Evolutionary conservation across 163 green algal genomes (phyloP).

Genomic region (Trebouxia gelatinosa): DNA sequence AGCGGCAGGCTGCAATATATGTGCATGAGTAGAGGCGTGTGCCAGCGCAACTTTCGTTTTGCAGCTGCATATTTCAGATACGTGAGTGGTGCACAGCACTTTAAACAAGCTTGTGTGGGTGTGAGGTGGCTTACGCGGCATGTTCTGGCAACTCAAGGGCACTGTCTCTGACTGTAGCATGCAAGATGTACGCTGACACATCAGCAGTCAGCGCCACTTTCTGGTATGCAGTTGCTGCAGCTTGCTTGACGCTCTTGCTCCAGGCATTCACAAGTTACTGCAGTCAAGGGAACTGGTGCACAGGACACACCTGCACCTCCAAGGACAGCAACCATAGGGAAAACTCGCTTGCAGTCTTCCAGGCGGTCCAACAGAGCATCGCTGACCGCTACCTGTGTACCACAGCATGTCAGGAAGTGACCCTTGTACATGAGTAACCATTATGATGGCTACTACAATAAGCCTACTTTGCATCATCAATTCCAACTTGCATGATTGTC

Average conservation of each 20-base stretch:
- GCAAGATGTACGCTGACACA: slow-evolving; percentile 18
- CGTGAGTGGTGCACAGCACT: too few species aligned
- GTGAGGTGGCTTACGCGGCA: neutral
- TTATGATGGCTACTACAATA: neutral
- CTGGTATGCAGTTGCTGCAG: too few species aligned
- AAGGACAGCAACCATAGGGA: slow-evolving; percentile 62
- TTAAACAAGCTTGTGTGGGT: too few species aligned
- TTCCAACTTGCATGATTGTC: neutral
- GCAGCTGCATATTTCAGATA: too few species aligned
- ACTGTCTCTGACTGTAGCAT: neutral
- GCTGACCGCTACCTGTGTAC: slow-evolving; percentile 51
- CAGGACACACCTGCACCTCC: slow-evolving; percentile 71
- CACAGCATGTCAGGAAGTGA: neutral
- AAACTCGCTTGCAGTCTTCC: slow-evolving; percentile 69
- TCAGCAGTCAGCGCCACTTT: slow-evolving; percentile 4
- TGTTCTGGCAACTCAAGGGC: slow-evolving; percentile 5
- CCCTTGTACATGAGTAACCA: neutral
- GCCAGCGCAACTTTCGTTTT: too few species aligned
- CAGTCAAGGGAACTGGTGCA: too few species aligned
- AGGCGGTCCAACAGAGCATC: slow-evolving; percentile 74
- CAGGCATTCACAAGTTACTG: too few species aligned
- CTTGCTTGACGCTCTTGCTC: too few species aligned
- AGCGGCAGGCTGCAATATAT: too few species aligned
- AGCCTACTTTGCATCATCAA: neutral
- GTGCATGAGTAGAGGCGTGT: too few species aligned